Evolutionary conservation across 2,329 filamentous ascomycete species (phyloP).

Genomic region (Alternaria sp.): DNA sequence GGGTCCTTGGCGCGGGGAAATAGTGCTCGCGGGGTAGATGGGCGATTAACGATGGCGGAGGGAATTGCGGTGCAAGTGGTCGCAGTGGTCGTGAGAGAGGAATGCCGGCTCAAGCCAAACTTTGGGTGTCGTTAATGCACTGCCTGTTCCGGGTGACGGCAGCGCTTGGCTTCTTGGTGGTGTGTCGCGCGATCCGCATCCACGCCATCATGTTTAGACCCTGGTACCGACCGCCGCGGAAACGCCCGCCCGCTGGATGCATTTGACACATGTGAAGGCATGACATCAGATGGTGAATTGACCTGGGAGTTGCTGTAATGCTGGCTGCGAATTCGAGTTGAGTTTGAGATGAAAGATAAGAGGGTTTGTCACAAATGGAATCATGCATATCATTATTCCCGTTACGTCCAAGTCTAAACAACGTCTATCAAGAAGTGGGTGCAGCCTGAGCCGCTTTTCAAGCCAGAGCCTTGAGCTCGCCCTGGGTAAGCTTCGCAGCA

Average conservation of each 20-base stretch:
- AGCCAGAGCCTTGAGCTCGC: constrained; percentile 72
- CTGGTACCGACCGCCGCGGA: constrained; percentile 8
- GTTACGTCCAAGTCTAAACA: constrained; percentile 18
- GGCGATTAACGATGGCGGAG: constrained; percentile 3
- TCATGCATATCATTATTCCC: constrained; percentile 13
- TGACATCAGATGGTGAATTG: neutral
- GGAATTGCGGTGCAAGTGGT: neutral
- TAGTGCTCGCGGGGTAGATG: constrained; percentile 18
- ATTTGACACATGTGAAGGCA: constrained; percentile 3
- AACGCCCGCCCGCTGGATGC: constrained; percentile 1
- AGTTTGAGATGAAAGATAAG: neutral
- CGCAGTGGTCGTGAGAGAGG: neutral
- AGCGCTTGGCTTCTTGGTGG: constrained; percentile 34
- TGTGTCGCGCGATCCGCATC: constrained; percentile 18
- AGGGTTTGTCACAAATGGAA: neutral
- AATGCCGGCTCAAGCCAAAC: neutral
- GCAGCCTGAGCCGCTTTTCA: constrained; percentile 11
- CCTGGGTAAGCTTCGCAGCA: constrained; percentile 85
- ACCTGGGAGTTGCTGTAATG: neutral
- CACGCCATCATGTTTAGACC: constrained; percentile 13
- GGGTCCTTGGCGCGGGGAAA: constrained; percentile 40
- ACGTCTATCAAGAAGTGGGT: constrained; percentile 18
- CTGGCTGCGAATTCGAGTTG: neutral
- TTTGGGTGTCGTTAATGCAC: constrained; percentile 2
- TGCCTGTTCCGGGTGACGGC: constrained; percentile 21